Conservation (phyloP, 2,329 filamentous ascomycete species). For the Pseudogymnoascus sp. region DNA sequence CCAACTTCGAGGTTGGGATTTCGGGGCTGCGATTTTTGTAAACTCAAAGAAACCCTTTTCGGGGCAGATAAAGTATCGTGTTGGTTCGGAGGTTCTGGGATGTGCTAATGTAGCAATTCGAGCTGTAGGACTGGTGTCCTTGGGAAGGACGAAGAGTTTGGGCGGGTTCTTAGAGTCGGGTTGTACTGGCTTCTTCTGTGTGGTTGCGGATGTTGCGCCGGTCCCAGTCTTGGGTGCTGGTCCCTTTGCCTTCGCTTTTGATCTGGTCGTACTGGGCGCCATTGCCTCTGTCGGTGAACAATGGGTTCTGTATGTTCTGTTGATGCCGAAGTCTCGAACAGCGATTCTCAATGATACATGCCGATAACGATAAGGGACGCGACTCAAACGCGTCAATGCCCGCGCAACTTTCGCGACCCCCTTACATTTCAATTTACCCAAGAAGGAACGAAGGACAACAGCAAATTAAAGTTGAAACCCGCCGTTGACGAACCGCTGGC, state of each 20-base stretch:
- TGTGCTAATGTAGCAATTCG: constrained; percentile 53
- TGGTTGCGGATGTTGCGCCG: constrained; percentile 20
- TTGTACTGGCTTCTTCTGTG: constrained; percentile 25
- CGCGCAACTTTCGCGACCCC: constrained; percentile 6
- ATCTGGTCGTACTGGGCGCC: constrained; percentile 6
- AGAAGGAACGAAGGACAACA: constrained; percentile 3
- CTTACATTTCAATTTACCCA: constrained; percentile 4
- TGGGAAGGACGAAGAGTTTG: constrained; percentile 54
- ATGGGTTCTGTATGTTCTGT: neutral
- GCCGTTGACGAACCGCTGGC: neutral
- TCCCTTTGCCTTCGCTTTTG: constrained; percentile 8
- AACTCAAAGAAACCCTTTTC: constrained; percentile 58
- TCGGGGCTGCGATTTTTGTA: constrained; percentile 47
- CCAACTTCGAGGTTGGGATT: constrained; percentile 52
- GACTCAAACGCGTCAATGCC: neutral
- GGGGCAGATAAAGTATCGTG: constrained; percentile 55
- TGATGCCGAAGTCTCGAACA: constrained; percentile 4
- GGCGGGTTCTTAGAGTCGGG: constrained; percentile 35
- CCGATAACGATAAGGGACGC: constrained; percentile 7
- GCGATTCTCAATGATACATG: neutral
- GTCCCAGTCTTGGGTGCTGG: constrained; percentile 16
- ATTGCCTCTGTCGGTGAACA: constrained; percentile 4
- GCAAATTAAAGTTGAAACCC: constrained; percentile 5
- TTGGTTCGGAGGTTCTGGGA: constrained; percentile 46
- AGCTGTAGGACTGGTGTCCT: constrained; percentile 43